These are phyloP conservation scores for Boletus rufocinnamomeus DNA, from an alignment of 768 basidiomycete species.

Conservation along the genomic window DNA sequence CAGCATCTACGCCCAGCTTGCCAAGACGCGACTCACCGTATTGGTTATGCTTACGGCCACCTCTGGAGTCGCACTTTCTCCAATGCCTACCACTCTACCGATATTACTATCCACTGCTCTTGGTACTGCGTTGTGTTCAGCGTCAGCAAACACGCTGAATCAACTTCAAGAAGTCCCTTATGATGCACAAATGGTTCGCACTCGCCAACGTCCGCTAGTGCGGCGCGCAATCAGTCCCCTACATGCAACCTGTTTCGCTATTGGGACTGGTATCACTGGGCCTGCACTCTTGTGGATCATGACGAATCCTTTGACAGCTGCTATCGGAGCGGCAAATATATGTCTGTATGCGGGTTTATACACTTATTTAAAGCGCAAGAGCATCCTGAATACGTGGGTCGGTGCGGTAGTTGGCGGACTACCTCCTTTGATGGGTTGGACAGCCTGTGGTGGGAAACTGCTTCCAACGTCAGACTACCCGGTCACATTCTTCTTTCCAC, in stretches of 20 bases:
- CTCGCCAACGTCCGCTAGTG: constrained; percentile 84
- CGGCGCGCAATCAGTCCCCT: constrained; percentile 79
- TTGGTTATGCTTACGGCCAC: constrained; percentile 89
- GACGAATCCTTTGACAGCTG: constrained; percentile 84
- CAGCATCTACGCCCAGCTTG: constrained; percentile 74
- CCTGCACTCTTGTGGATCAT: constrained; percentile 75
- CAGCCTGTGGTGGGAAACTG: constrained; percentile 84
- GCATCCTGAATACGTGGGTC: constrained; percentile 88
- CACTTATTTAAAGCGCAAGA: constrained; percentile 88
- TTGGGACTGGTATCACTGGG: constrained; percentile 75
- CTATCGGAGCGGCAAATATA: constrained; percentile 83
- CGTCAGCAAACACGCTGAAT: constrained; percentile 93
- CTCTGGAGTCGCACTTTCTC: constrained; percentile 91
- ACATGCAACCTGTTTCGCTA: constrained; percentile 82
- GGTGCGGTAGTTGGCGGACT: constrained; percentile 90
- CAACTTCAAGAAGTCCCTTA: constrained; percentile 94
- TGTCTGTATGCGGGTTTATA: constrained; percentile 89
- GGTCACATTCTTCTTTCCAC: constrained; percentile 59
- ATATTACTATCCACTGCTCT: constrained; percentile 83
- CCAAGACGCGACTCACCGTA: constrained; percentile 81
- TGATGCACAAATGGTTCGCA: constrained; percentile 95
- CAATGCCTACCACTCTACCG: constrained; percentile 80
- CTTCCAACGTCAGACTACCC: constrained; percentile 66
- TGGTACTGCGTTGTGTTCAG: constrained; percentile 89
- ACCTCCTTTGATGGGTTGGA: constrained; percentile 98